These are phyloP conservation scores for Aspergillus novoparasiticus DNA, from an alignment of 2,329 filamentous ascomycete species.

Conservation along the genomic window DNA sequence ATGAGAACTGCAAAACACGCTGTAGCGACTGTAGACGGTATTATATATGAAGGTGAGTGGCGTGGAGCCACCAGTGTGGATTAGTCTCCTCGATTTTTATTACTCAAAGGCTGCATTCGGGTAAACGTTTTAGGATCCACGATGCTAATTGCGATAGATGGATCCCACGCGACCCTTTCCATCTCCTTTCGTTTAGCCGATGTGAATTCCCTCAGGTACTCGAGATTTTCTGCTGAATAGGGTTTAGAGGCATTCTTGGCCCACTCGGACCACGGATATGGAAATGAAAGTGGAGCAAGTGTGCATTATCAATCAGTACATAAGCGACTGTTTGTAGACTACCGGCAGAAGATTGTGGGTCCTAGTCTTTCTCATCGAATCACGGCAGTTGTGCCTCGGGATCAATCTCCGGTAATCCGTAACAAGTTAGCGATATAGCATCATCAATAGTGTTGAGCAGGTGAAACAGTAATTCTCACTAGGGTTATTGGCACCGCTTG, in stretches of 20 bases:
- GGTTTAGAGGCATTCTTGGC: neutral
- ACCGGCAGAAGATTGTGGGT: neutral
- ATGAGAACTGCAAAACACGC: neutral
- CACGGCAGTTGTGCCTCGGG: neutral
- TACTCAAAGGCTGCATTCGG: neutral
- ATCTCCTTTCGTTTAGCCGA: neutral
- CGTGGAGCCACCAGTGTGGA: neutral
- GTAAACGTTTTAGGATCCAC: neutral
- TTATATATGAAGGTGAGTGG: neutral
- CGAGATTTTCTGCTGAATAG: neutral
- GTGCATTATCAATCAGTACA: neutral
- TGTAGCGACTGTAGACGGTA: neutral
- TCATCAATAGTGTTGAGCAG: neutral
- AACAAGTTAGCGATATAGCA: neutral
- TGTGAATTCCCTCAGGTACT: neutral
- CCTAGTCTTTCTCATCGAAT: neutral
- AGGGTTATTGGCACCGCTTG: neutral
- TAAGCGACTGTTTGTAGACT: neutral
- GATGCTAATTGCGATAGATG: neutral
- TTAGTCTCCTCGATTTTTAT: neutral
- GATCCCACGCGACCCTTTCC: neutral
- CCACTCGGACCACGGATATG: neutral
- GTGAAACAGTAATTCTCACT: neutral
- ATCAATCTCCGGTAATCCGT: neutral
- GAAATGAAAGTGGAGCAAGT: neutral